Base-by-base conservation (phyloP, 2,329 filamentous ascomycete species). In the Gliomastix tumulicola region DNA sequence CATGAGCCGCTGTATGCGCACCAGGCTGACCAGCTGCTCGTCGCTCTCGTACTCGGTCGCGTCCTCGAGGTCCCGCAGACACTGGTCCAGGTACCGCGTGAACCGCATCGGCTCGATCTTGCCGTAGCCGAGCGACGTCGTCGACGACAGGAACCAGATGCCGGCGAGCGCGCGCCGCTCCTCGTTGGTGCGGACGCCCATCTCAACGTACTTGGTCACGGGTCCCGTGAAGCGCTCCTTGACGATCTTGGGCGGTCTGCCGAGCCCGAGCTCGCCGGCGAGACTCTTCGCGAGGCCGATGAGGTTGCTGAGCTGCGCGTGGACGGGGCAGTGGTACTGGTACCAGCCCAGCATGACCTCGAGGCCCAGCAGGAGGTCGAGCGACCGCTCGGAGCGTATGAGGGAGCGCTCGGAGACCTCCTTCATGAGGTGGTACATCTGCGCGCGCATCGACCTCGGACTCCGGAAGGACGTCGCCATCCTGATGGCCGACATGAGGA, bases 311-410 rank as follows among this genome's bases (percentile, higher is more conserved):
- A 76, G 49, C 41, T 76, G 73, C 1, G 63, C 59, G 35, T 75
- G 71, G 49, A 68, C 59, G 42, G 72, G 61, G 44, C 70, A 74
- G 46, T 75, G 71, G 35, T 74, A 68, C 32, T 75, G 71, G 38
- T 74, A 72, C 59, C 63, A 75, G 0, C 63, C 63, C 3, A 71
- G 43, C 19, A 74, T 61, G 1, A 74, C 60, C 4, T 75, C 48
- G 4, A 75, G 60, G 0, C 68, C 66, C 37, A 68, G 57, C 0
- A 75, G 49, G 3, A 74, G 47, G 39, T 75, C 71, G 10, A 75
- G 42, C 0, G 70, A 73, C 13, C 68, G 54, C 36, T 71, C 66
- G 0, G 66, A 69, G 3, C 66, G 57, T 30, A 74, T 58, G 11
- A 75, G 50, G 57, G 74, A 63, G 38, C 65, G 57, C 21, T 74